phyloP scores from a whole-genome alignment of 2,329 filamentous ascomycete species.

The Fusarium concolor region DNA sequence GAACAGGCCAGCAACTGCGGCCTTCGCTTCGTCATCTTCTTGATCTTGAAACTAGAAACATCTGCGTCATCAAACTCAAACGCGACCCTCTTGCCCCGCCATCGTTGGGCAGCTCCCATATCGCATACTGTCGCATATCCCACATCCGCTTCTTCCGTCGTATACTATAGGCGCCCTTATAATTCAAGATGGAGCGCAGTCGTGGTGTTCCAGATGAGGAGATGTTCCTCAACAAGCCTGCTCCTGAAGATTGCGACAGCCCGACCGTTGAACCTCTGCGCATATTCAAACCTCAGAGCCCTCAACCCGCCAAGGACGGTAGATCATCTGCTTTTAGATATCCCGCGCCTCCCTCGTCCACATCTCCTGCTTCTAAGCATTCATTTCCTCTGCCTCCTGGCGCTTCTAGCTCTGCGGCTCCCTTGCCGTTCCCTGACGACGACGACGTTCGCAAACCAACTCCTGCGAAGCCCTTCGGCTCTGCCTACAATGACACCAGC shows the following conservation, averaged over 20 bases:
- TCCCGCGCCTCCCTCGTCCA: slow-evolving; percentile 59
- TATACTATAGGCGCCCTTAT: slow-evolving; percentile 12
- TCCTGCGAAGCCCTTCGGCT: slow-evolving; percentile 59
- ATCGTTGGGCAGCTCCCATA: slow-evolving; percentile 23
- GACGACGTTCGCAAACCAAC: slow-evolving; percentile 64
- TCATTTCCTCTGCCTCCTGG: slow-evolving; percentile 74
- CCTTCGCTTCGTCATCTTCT: slow-evolving; percentile 11
- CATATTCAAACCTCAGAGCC: slow-evolving; percentile 83
- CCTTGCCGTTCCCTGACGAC: slow-evolving; percentile 79
- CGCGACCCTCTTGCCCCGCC: slow-evolving; percentile 25
- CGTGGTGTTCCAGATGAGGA: slow-evolving; percentile 81
- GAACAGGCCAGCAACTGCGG: slow-evolving; percentile 9
- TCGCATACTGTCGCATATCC: slow-evolving; percentile 23
- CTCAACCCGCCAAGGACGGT: slow-evolving; percentile 63
- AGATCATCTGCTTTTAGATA: slow-evolving; percentile 59
- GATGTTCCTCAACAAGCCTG: slow-evolving; percentile 79
- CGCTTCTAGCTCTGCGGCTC: slow-evolving; percentile 75
- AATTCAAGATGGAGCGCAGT: slow-evolving; percentile 60
- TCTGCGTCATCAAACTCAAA: slow-evolving; percentile 16
- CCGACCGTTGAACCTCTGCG: slow-evolving; percentile 86
- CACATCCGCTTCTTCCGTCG: slow-evolving; percentile 5
- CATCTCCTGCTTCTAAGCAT: slow-evolving; percentile 61
- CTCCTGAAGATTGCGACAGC: slow-evolving; percentile 69
- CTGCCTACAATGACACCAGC: slow-evolving; percentile 61
- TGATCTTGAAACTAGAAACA: slow-evolving; percentile 12